Conservation (phyloP, 345 rosid genomes). For the Abelmoschus esculentus region DNA sequence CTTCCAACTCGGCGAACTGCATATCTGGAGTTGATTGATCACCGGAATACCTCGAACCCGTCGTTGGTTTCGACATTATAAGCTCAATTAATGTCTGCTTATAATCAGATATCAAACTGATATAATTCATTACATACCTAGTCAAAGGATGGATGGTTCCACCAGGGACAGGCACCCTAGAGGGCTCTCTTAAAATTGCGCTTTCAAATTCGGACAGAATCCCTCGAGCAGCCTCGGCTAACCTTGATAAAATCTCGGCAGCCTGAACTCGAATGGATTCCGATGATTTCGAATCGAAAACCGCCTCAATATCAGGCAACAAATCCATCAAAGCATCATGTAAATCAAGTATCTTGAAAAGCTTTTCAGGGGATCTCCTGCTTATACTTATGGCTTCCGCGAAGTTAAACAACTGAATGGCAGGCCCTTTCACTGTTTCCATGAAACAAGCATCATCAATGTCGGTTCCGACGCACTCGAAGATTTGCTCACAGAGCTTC, state of each 20-base stretch:
- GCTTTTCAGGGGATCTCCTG: constrained; percentile 83
- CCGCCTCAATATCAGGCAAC: constrained; percentile 69
- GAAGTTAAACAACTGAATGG: constrained; percentile 68
- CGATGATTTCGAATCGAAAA: constrained; percentile 56
- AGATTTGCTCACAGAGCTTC: constrained; percentile 70
- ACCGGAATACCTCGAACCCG: constrained; percentile 66
- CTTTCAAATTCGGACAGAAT: constrained; percentile 79
- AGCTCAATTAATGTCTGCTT: constrained; percentile 66
- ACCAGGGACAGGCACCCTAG: constrained; percentile 69
- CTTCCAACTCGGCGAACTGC: constrained; percentile 66
- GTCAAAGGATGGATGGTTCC: constrained; percentile 93
- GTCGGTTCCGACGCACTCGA: constrained; percentile 52
- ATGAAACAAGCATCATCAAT: constrained; percentile 72
- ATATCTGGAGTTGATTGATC: constrained; percentile 67
- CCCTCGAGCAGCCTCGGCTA: constrained; percentile 82
- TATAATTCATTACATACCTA: constrained; percentile 93
- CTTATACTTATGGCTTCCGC: constrained; percentile 86
- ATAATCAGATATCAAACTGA: constrained; percentile 84
- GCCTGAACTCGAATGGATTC: constrained; percentile 64
- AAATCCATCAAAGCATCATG: constrained; percentile 67
- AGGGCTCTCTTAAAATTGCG: constrained; percentile 72
- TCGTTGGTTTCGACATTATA: constrained; percentile 69
- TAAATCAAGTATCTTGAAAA: constrained; percentile 80
- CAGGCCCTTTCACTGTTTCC: constrained; percentile 82
- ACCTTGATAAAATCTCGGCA: constrained; percentile 61